A percentile compares a stretch with the other conserved stretches of the same genome.
phyloP scores from a whole-genome alignment of 1,284 basidiomycete species.

The Polyporus tsugae region DNA sequence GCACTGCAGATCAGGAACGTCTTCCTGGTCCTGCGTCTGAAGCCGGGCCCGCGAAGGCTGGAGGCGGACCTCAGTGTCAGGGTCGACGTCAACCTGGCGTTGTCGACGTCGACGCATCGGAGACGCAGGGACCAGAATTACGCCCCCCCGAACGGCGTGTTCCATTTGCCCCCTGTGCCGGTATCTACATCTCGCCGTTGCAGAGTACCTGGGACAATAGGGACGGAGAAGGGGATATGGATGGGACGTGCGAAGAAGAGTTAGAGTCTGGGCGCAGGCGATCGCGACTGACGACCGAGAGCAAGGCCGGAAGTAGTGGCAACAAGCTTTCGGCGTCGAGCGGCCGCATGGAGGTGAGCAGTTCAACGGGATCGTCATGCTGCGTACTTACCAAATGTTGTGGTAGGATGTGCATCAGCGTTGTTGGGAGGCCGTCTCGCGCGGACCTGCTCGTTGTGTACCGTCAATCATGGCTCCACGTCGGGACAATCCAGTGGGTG shows the following conservation, averaged over 20 bases:
- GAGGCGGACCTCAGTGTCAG: too few species aligned
- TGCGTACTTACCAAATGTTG: neutral
- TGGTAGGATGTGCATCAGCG: neutral
- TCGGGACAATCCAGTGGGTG: neutral
- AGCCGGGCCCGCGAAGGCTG: neutral
- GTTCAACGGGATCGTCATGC: too few species aligned
- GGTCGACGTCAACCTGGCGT: neutral
- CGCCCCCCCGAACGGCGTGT: neutral
- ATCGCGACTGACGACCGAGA: neutral
- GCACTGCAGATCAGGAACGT: neutral
- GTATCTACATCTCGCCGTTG: slow-evolving; percentile 58
- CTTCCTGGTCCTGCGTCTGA: neutral
- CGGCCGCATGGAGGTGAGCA: neutral
- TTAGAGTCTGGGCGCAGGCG: neutral
- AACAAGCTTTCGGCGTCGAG: neutral
- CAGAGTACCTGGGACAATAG: slow-evolving; percentile 25
- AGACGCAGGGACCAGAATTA: neutral
- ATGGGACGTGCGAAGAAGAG: neutral
- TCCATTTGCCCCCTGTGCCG: slow-evolving; percentile 52
- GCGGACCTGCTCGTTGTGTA: neutral
- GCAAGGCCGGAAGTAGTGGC: neutral
- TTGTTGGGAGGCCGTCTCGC: too few species aligned
- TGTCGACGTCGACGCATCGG: neutral
- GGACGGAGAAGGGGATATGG: neutral
- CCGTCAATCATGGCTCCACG: neutral